Base-by-base conservation (phyloP, 2,329 filamentous ascomycete species). In the Endocalyx cinctus region DNA sequence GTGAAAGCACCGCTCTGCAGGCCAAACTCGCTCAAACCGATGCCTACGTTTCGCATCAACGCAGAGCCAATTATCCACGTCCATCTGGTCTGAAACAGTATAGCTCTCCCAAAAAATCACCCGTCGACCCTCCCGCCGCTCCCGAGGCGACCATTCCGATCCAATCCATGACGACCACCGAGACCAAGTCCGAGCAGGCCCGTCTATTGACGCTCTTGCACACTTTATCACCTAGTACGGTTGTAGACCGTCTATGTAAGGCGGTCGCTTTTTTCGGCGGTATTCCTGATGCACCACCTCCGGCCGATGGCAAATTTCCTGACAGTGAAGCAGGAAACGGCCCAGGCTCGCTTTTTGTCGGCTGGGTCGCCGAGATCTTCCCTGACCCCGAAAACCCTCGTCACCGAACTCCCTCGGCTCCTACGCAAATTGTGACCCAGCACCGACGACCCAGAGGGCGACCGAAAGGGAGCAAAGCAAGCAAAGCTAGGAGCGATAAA, bases 311-410 rank as follows among this genome's bases (percentile, higher is more conserved):
- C 12, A 58, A 55, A 3, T 81, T 80, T 33, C 77, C 77, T 2
- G 60, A 65, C 17, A 81, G 77, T 43, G 68, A 65, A 8, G 63
- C 68, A 29, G 64, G 64, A 10, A 79, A 79, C 48, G 77, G 77
- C 4, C 59, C 69, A 2, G 78, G 77, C 2, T 66, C 68, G 14
- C 57, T 76, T 10, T 75, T 82, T 38, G 65, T 82, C 18, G 70
- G 73, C 14, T 82, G 77, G 77, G 57, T 81, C 27, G 63, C 74
- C 10, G 77, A 82, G 47, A 77, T 82, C 34, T 82, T 82, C 39
- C 77, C 77, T 13, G 63, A 58, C 22, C 54, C 57, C 36, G 58
- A 54, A 12, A 33, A 47, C 40, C 51, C 47, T 17, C 44, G 51
- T 42, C 57, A 46, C 39, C 54, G 52, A 26, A 47, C 48, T 11